A percentile compares a stretch with the other conserved stretches of the same genome.
Conservation (phyloP, 2,329 filamentous ascomycete genomes). For the Fusarium drepaniforme region DNA sequence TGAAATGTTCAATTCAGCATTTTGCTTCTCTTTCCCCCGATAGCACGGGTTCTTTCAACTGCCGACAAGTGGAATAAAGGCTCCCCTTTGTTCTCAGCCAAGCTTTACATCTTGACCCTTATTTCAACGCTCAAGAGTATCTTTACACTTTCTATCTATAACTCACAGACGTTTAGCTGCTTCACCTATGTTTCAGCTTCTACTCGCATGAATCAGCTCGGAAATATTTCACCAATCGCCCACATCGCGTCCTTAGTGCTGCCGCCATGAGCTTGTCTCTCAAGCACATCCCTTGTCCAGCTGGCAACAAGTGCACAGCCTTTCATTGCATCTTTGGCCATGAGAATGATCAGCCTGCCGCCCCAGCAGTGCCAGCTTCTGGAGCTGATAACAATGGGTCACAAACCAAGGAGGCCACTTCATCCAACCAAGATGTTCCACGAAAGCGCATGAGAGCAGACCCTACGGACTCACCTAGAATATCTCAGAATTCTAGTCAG, state of each 20-base stretch:
- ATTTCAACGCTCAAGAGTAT: slow-evolving; percentile 7
- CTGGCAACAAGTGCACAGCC: slow-evolving; percentile 60
- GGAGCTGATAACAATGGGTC: slow-evolving; percentile 1
- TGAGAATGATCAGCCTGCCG: slow-evolving; percentile 47
- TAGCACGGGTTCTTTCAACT: slow-evolving; percentile 9
- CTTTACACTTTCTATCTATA: not conserved
- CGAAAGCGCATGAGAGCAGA: slow-evolving; percentile 48
- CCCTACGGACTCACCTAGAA: slow-evolving; percentile 15
- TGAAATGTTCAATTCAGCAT: not conserved
- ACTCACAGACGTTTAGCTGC: not conserved
- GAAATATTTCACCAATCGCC: not conserved
- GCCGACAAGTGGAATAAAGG: slow-evolving; percentile 19
- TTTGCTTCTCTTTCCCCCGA: not conserved
- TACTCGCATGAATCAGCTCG: not conserved
- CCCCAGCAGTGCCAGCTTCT: slow-evolving; percentile 12
- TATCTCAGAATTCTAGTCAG: slow-evolving; percentile 13
- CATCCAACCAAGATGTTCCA: slow-evolving; percentile 44
- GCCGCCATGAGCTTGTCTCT: slow-evolving; percentile 55
- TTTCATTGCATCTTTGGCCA: slow-evolving; percentile 66
- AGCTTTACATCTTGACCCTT: slow-evolving; percentile 15
- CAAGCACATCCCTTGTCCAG: slow-evolving; percentile 64
- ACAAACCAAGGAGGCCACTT: slow-evolving; percentile 10
- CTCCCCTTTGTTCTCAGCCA: slow-evolving; percentile 13
- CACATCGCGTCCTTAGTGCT: not conserved
- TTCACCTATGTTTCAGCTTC: not conserved